A percentile compares a stretch with the other conserved stretches of the same genome.
These are phyloP conservation scores for Huntiella abstrusa DNA, from an alignment of 2,329 filamentous ascomycete genomes.

Conservation along the genomic window DNA sequence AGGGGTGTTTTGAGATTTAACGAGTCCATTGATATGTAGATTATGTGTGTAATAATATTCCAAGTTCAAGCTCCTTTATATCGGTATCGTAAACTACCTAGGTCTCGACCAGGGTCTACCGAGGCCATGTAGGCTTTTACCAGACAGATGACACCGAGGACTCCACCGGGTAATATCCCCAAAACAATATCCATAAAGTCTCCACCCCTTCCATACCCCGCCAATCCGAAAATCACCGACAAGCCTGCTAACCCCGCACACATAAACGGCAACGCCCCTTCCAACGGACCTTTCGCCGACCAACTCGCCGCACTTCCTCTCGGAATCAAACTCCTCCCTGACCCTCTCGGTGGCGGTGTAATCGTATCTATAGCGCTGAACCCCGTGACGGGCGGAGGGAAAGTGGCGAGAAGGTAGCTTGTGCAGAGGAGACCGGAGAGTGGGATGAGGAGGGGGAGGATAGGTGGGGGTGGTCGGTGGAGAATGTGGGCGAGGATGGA, in stretches of 20 bases:
- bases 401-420: constrained; percentile 37
- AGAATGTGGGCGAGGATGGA: constrained; percentile 36
- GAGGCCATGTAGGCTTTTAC: constrained; percentile 48
- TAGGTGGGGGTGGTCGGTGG: constrained; percentile 20
- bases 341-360: constrained; percentile 13
- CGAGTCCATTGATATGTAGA: constrained; percentile 61
- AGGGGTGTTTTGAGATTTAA: constrained; percentile 86
- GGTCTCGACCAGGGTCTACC: constrained; percentile 47
- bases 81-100: constrained; percentile 42
- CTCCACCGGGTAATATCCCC: constrained; percentile 32
- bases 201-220: constrained; percentile 19
- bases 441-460: constrained; percentile 29
- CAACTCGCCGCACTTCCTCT: constrained; percentile 9
- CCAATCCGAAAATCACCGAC: constrained; percentile 27
- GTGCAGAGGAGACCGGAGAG: constrained; percentile 46
- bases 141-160: constrained; percentile 41
- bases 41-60: neutral
- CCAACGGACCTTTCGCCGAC: constrained; percentile 25
- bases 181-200: constrained; percentile 24
- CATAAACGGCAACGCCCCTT: constrained; percentile 37
- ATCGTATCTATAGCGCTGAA: constrained; percentile 27
- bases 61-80: constrained; percentile 42
- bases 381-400: constrained; percentile 37
- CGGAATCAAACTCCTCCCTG: constrained; percentile 6
- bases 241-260: constrained; percentile 39